Base-by-base conservation (phyloP, 108 stramenopile genomes). In the Hondaea fermentalgiana region DNA sequence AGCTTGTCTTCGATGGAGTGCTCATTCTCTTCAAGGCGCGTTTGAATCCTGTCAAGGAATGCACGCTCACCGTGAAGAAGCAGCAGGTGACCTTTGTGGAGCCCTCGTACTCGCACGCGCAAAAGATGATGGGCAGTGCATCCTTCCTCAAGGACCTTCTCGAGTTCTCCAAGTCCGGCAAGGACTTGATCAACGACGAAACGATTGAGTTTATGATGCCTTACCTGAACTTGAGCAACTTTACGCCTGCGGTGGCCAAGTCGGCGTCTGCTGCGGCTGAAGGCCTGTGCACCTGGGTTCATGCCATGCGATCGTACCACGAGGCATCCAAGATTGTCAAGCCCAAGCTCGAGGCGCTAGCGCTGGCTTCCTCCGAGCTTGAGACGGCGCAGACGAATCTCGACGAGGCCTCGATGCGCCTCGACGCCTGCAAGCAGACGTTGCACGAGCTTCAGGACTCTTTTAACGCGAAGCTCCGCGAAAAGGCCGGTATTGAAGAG, bases 261-360 rank as follows among this genome's bases (percentile, higher is more conserved):
- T 94, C 95, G 58, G 97, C 96, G 2, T 96, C 95, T 47, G 92
- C 90, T 1, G 97, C 97, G 55, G 96, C 96, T 10, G 95, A 97
- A 88, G 97, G 97, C 43, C 92, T 97, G 72, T 96, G 96, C 83
- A 96, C 94, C 28, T 97, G 95, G 93, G 96, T 96, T 23, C 89
- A 93, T 57, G 97, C 97, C 43, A 97, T 97, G 97, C 95, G 94
- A 89, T 94, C 60, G 72, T 97, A 97, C 91, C 96, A 96, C 91
- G 94, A 95, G 76, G 97, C 96, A 5, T 95, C 95, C 88, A 97
- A 97, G 91, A 96, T 97, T 89, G 96, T 97, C n/a, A 97, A 97
- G 89, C 97, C 97, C 43, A 97, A 97, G 90, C 93, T 97, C 57
- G 97, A 97, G 92, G 97, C 96, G 14, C 93, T 97, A 10, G 89